A percentile compares a stretch with the other conserved stretches of the same genome.
phyloP scores from a whole-genome alignment of 768 basidiomycete species.

The Lentinula boryana region DNA sequence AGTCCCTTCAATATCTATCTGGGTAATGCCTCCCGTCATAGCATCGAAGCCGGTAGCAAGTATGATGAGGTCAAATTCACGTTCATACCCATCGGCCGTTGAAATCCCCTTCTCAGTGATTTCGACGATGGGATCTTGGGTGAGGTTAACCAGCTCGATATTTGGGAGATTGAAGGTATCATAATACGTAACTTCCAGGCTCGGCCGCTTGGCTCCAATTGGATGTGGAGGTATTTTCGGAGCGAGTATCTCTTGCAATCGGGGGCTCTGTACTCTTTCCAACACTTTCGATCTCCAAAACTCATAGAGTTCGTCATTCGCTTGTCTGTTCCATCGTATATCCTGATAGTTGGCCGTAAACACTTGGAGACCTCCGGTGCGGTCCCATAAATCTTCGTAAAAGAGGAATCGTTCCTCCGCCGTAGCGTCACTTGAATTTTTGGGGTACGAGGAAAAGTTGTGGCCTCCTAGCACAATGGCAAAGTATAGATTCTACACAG shows the following conservation, averaged over 20 bases:
- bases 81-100: conserved; percentile 13
- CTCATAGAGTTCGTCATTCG: conserved; percentile 17
- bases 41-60: conserved; percentile 20
- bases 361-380: conserved; percentile 15
- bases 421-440: conserved; percentile 9
- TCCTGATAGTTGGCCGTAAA: conserved; percentile 12
- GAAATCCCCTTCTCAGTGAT: conserved; percentile 16
- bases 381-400: conserved; percentile 16
- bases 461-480: conserved; percentile 8
- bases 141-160: conserved; percentile 15
- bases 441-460: conserved; percentile 7
- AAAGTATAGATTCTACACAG: neutral
- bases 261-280: conserved; percentile 12
- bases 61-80: conserved; percentile 16
- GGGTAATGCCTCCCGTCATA: conserved; percentile 16
- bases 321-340: conserved; percentile 10
- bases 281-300: conserved; percentile 20
- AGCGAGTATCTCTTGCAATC: conserved; percentile 18
- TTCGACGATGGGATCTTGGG: conserved; percentile 14
- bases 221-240: conserved; percentile 17
- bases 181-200: conserved; percentile 15
- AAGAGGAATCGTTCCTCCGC: conserved; percentile 16
- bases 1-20: conserved; percentile 16
- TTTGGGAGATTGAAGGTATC: conserved; percentile 15
- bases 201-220: conserved; percentile 18